A percentile compares a stretch with the other conserved stretches of the same genome.
Conservation (phyloP, 108 stramenopile species). For the Aureococcus anophagefferens region DNA sequence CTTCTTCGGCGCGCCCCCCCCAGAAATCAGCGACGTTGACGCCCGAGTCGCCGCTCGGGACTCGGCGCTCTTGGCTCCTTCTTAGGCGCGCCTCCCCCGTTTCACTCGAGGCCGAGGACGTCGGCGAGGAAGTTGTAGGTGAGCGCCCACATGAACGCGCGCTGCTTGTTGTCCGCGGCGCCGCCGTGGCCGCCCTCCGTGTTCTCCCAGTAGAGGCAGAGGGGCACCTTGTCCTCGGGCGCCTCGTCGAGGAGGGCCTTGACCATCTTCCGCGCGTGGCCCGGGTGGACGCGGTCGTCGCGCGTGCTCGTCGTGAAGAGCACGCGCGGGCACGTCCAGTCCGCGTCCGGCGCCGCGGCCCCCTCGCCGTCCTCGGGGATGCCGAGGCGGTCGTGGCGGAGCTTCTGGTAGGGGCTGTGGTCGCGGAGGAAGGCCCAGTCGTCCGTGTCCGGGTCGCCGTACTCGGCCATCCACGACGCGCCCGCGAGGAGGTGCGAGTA, state of each 20-base stretch:
- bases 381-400: constrained; percentile 21
- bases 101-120: neutral
- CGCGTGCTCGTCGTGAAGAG: constrained; percentile 75
- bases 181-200: constrained; percentile 87
- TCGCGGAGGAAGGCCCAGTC: constrained; percentile 79
- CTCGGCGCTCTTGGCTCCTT: too few relatives aligned
- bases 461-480: constrained; percentile 95
- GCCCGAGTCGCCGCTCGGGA: too few relatives aligned
- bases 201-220: constrained; percentile 81
- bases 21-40: too few relatives aligned
- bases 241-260: constrained; percentile 48
- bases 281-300: constrained; percentile 89
- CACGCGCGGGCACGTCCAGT: constrained; percentile 11
- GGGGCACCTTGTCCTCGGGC: constrained; percentile 29
- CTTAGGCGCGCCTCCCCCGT: too few relatives aligned
- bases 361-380: constrained; percentile 16
- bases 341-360: too few relatives aligned
- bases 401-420: constrained; percentile 83
- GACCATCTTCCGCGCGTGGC: constrained; percentile 81
- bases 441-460: constrained; percentile 76
- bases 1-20: too few relatives aligned
- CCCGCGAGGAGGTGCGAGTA: constrained; percentile 67
- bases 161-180: constrained; percentile 77
- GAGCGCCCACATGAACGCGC: constrained; percentile 61
- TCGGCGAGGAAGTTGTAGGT: constrained; percentile 56